These are phyloP conservation scores for Acacia concinna DNA, from an alignment of 331 rosid species.

Conservation along the genomic window DNA sequence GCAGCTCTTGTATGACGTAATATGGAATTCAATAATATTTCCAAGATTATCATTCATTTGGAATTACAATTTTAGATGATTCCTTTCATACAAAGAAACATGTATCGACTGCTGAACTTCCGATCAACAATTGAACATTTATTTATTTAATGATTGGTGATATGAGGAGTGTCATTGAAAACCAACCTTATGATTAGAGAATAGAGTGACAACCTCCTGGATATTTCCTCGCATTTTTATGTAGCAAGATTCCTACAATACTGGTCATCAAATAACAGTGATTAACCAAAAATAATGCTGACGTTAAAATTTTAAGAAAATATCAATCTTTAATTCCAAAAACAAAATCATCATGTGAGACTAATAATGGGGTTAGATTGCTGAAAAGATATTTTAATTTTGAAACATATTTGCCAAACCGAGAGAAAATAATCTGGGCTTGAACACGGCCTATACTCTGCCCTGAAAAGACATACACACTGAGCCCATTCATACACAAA, in stretches of 20 bases:
- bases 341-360: too few relatives aligned
- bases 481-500: neutral
- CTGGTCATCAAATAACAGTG: too few relatives aligned
- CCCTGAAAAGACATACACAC: neutral
- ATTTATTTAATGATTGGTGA: neutral
- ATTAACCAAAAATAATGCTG: too few relatives aligned
- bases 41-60: conserved; percentile 1
- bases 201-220: too few relatives aligned
- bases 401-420: neutral
- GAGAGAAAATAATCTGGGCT: neutral
- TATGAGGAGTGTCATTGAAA: neutral
- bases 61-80: neutral
- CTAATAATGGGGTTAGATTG: too few relatives aligned
- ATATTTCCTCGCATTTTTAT: too few relatives aligned
- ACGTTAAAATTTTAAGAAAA: too few relatives aligned
- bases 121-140: neutral
- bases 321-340: too few relatives aligned
- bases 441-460: neutral
- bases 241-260: too few relatives aligned
- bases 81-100: neutral
- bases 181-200: neutral
- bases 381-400: too few relatives aligned
- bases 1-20: conserved; percentile 9
- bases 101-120: neutral
- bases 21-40: conserved; percentile 7